phyloP scores from a whole-genome alignment of 495 filamentous ascomycete genomes.

The Podospora anserina region DNA sequence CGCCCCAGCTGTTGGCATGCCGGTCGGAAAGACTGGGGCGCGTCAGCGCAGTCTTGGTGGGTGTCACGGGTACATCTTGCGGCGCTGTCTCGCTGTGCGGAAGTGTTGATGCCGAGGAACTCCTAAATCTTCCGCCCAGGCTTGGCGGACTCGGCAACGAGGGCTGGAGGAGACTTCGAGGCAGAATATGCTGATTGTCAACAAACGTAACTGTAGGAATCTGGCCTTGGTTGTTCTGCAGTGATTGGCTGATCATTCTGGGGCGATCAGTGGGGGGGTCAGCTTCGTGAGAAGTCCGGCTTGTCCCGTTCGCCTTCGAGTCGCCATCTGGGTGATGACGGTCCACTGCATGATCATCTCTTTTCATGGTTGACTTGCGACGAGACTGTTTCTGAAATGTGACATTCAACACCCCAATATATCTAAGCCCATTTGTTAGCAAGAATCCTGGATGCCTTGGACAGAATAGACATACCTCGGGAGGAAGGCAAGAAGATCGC shows the following conservation, averaged over 20 bases:
- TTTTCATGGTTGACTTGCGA: constrained; percentile 54
- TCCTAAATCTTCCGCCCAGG: constrained; percentile 32
- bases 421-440: constrained; percentile 50
- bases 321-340: constrained; percentile 10
- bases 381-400: constrained; percentile 86
- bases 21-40: constrained; percentile 48
- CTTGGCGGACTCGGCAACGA: constrained; percentile 20
- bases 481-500: constrained; percentile 83
- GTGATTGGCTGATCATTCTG: constrained; percentile 77
- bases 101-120: constrained; percentile 34
- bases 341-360: constrained; percentile 38
- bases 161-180: constrained; percentile 66
- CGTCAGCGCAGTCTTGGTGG: constrained; percentile 3
- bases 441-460: constrained; percentile 6
- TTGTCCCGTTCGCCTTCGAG: constrained; percentile 21
- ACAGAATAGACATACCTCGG: constrained; percentile 66
- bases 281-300: constrained; percentile 13
- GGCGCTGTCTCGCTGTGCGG: constrained; percentile 5
- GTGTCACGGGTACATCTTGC: constrained; percentile 8
- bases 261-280: constrained; percentile 35
- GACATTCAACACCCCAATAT: constrained; percentile 96
- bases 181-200: constrained; percentile 94
- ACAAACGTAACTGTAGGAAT: constrained; percentile 92
- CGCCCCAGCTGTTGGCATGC: constrained; percentile 79
- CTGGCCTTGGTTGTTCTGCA: constrained; percentile 43